phyloP scores from a whole-genome alignment of 192 early-diverging fungal species.

The Coemansia sp. region DNA sequence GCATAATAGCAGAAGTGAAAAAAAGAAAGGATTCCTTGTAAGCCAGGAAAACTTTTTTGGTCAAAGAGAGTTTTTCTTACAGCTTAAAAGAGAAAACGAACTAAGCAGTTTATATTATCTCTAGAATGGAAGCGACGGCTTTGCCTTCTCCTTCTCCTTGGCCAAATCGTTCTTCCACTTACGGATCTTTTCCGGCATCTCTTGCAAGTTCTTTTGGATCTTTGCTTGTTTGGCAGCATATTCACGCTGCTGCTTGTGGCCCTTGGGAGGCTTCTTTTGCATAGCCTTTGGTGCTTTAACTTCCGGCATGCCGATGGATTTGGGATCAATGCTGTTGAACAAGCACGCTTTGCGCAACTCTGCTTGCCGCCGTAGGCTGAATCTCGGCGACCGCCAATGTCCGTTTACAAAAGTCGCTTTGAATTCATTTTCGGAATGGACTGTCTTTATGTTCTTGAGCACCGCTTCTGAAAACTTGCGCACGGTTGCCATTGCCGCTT shows the following conservation, averaged over 20 bases:
- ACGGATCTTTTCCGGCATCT: conserved; percentile 54
- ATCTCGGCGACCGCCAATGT: conserved; percentile 52
- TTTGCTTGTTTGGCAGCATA: conserved; percentile 40
- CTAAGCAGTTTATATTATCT: background rate
- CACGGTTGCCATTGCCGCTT: conserved; percentile 33
- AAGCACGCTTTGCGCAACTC: conserved; percentile 65
- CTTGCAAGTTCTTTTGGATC: conserved; percentile 46
- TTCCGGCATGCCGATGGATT: conserved; percentile 53
- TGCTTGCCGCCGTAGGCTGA: conserved; percentile 57
- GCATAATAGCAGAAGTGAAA: too few species aligned
- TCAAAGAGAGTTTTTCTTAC: too few species aligned
- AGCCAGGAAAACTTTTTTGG: too few species aligned
- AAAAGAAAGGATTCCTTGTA: too few species aligned
- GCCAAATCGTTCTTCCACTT: conserved; percentile 53
- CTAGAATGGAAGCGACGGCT: conserved; percentile 48
- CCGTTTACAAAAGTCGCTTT: conserved; percentile 43
- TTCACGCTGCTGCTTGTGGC: conserved; percentile 51
- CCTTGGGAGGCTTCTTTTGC: conserved; percentile 53
- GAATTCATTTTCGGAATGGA: conserved; percentile 37
- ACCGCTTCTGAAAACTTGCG: conserved; percentile 37
- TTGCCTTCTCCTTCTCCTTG: conserved; percentile 45
- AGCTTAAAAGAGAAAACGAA: background rate
- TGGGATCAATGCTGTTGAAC: conserved; percentile 50
- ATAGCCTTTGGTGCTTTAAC: conserved; percentile 33
- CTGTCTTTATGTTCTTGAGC: conserved; percentile 23